Evolutionary conservation across 306 rosid genomes (phyloP).

Genomic region (Quercus mongolica): DNA sequence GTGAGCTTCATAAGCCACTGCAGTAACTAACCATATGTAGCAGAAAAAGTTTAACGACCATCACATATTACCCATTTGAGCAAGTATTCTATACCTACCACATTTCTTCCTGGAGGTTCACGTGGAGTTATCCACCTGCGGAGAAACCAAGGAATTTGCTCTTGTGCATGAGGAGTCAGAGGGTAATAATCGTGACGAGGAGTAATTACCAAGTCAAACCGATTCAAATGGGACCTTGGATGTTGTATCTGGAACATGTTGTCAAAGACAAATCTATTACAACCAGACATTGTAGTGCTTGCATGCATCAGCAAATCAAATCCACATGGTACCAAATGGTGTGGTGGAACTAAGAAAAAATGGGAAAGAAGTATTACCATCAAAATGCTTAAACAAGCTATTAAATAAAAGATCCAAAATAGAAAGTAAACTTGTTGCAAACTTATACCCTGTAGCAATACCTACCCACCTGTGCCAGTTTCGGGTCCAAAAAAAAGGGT

Average conservation of each 20-base stretch:
- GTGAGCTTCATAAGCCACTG: slow-evolving; percentile 16
- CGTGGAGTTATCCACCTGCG: slow-evolving; percentile 81
- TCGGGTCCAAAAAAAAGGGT: too few relatives aligned
- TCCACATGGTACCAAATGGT: neutral
- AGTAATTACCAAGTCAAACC: slow-evolving; percentile 88
- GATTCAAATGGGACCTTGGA: slow-evolving; percentile 64
- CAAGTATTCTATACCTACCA: slow-evolving; percentile 48
- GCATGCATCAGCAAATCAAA: slow-evolving; percentile 1
- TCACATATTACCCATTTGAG: slow-evolving; percentile 1
- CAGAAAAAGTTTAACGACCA: neutral
- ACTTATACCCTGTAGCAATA: neutral
- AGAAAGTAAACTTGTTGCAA: neutral
- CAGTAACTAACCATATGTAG: slow-evolving; percentile 5
- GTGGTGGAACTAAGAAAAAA: neutral
- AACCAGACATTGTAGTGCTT: slow-evolving; percentile 10
- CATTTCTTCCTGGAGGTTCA: slow-evolving; percentile 78
- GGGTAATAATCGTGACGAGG: slow-evolving; percentile 89
- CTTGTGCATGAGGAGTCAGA: slow-evolving; percentile 59
- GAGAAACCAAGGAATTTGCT: slow-evolving; percentile 75
- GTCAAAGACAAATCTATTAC: slow-evolving; percentile 16
- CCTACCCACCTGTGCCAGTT: too few relatives aligned
- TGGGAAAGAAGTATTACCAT: neutral
- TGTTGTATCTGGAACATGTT: slow-evolving; percentile 76
- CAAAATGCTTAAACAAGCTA: neutral
- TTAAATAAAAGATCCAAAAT: neutral